Conservation (phyloP, 192 early-diverging fungal species). For the Coemansia sp. region DNA sequence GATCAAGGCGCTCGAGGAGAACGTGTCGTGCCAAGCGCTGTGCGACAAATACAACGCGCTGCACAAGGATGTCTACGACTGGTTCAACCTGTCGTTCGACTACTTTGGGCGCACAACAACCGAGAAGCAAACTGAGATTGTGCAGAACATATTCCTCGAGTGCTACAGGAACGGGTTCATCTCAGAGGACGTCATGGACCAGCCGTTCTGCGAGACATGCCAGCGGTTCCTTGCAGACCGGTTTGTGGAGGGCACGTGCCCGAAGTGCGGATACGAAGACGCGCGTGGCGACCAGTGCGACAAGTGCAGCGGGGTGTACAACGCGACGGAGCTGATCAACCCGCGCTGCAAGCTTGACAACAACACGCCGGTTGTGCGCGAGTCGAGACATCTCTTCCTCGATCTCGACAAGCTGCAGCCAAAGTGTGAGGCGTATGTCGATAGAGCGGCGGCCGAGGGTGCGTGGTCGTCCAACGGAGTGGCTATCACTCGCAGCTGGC, state of each 20-base stretch:
- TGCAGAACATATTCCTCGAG: slow-evolving; percentile 86
- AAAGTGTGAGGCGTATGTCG: slow-evolving; percentile 75
- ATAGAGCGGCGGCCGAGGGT: slow-evolving; percentile 70
- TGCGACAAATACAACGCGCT: slow-evolving; percentile 96
- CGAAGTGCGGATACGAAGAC: slow-evolving; percentile 84
- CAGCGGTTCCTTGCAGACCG: slow-evolving; percentile 94
- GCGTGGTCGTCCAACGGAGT: slow-evolving; percentile 88
- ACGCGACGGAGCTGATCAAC: slow-evolving; percentile 90
- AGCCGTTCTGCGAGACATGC: slow-evolving; percentile 91
- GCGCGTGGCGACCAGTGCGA: slow-evolving; percentile 99
- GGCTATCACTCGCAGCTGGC: slow-evolving; percentile 89
- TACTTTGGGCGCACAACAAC: slow-evolving; percentile 95
- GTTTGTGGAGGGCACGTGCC: slow-evolving; percentile 96
- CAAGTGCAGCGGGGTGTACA: slow-evolving; percentile 84
- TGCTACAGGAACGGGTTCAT: slow-evolving; percentile 72
- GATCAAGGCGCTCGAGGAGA: slow-evolving; percentile 95
- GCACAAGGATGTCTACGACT: slow-evolving; percentile 88
- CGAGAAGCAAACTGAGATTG: slow-evolving; percentile 85
- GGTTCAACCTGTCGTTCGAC: slow-evolving; percentile 96
- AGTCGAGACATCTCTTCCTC: slow-evolving; percentile 91
- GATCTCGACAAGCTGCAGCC: slow-evolving; percentile 79
- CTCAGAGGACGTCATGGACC: slow-evolving; percentile 75
- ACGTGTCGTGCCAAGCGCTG: slow-evolving; percentile 83
- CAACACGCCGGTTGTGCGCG: slow-evolving; percentile 74
- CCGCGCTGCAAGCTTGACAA: slow-evolving; percentile 94